Evolutionary conservation across 306 rosid genomes (phyloP).

Genomic region (Lathyrus aphaca): DNA sequence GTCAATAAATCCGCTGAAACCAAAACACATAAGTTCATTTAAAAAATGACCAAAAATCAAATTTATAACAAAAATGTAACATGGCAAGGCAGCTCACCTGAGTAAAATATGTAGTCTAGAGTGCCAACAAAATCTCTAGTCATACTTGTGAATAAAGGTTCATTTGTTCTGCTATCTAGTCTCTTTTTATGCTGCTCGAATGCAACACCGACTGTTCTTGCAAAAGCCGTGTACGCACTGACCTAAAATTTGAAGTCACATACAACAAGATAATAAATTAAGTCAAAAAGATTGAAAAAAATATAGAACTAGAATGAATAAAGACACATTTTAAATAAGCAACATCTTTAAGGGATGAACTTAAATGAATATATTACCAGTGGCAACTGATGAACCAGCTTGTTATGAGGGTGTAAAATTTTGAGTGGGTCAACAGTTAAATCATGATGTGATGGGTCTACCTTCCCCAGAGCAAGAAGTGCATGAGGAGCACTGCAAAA

Average conservation of each 20-base stretch:
- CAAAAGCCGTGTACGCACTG: slow-evolving; percentile 91
- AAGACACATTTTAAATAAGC: slow-evolving; percentile 10
- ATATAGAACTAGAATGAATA: background rate
- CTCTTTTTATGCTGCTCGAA: slow-evolving; percentile 81
- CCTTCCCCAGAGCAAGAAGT: slow-evolving; percentile 94
- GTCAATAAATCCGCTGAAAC: slow-evolving; percentile 91
- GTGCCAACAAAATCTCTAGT: slow-evolving; percentile 96
- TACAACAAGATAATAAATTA: slow-evolving; percentile 22
- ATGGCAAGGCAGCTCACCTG: slow-evolving; percentile 58
- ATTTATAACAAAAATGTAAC: slow-evolving; percentile 17
- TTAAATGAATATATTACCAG: slow-evolving; percentile 59
- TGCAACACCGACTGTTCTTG: slow-evolving; percentile 69
- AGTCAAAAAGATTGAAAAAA: background rate
- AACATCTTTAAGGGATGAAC: slow-evolving; percentile 16
- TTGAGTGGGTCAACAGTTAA: slow-evolving; percentile 88
- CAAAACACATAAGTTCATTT: slow-evolving; percentile 22
- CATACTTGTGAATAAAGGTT: slow-evolving; percentile 89
- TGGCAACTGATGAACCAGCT: slow-evolving; percentile 89
- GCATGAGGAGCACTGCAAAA: slow-evolving; percentile 91
- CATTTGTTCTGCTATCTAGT: slow-evolving; percentile 76
- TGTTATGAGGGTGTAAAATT: slow-evolving; percentile 89
- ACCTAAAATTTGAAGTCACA: slow-evolving; percentile 56
- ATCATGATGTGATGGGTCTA: slow-evolving; percentile 83
- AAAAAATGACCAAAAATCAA: slow-evolving; percentile 16
- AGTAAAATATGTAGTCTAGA: slow-evolving; percentile 96